Conservation (phyloP, 176 grass and related monocot species). For the Oryza meridionalis region DNA sequence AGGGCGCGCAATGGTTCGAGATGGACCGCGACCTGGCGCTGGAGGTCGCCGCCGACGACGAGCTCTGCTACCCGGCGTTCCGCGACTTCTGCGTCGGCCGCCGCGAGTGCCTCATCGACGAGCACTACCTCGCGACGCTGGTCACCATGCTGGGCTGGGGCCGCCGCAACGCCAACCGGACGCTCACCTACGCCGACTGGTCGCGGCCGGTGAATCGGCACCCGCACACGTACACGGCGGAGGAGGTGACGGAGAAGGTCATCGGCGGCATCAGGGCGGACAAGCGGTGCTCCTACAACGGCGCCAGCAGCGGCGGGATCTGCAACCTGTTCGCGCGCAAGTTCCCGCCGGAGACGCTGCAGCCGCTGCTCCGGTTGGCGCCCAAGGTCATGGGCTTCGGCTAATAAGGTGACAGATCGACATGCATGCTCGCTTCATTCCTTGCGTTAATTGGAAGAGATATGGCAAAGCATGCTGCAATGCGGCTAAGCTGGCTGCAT, state of each 20-base stretch:
- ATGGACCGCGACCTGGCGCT: constrained; percentile 32
- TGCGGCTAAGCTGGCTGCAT: too few species aligned
- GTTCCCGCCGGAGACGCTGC: constrained; percentile 62
- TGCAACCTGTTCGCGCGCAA: constrained; percentile 76
- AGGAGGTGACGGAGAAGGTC: constrained; percentile 35
- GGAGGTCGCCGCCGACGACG: constrained; percentile 55
- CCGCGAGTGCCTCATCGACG: constrained; percentile 58
- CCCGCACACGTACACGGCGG: constrained; percentile 48
- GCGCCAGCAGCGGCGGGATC: constrained; percentile 32
- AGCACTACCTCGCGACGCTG: constrained; percentile 76
- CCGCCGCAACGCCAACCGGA: constrained; percentile 57
- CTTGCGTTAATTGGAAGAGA: neutral
- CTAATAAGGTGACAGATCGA: neutral
- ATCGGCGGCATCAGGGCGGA: constrained; percentile 51
- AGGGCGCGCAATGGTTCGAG: constrained; percentile 81
- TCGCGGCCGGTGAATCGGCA: constrained; percentile 59
- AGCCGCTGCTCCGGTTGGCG: constrained; percentile 52
- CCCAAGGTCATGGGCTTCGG: constrained; percentile 58
- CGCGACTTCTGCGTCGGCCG: constrained; percentile 50
- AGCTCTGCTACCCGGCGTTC: constrained; percentile 55
- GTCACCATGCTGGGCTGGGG: constrained; percentile 46
- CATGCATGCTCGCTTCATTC: neutral
- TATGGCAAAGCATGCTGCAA: too few species aligned
- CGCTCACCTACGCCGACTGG: constrained; percentile 73
- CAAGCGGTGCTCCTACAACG: constrained; percentile 58